Conservation (phyloP, 768 basidiomycete species). For the Cystoderma amianthinum region DNA sequence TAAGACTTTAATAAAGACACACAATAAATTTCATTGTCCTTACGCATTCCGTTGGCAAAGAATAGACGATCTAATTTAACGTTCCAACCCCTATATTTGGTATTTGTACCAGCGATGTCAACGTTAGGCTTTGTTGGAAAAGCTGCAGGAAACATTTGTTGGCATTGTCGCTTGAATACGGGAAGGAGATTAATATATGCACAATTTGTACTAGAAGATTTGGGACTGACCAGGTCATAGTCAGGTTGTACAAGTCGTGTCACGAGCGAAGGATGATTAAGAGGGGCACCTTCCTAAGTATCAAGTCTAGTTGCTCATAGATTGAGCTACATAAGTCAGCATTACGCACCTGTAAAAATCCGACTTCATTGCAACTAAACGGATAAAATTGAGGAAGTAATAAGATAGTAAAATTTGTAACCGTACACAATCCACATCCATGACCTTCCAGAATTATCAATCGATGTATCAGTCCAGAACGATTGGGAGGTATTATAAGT, state of each 20-base stretch:
- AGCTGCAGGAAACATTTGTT: conserved; percentile 55
- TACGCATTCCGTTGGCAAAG: conserved; percentile 65
- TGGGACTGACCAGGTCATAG: conserved; percentile 42
- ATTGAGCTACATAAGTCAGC: background rate
- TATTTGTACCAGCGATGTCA: conserved; percentile 34
- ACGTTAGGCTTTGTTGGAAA: conserved; percentile 43
- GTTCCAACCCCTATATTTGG: conserved; percentile 55
- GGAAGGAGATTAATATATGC: background rate
- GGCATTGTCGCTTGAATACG: conserved; percentile 64
- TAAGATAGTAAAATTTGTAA: background rate
- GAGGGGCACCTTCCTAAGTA: conserved; percentile 34
- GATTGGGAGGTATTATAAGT: conserved; percentile 29
- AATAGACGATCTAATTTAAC: conserved; percentile 51
- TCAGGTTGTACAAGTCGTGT: conserved; percentile 45
- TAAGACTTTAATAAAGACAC: background rate
- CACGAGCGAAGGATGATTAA: conserved; percentile 35
- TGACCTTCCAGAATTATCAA: conserved; percentile 52
- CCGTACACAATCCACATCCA: conserved; percentile 69
- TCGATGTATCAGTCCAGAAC: conserved; percentile 46
- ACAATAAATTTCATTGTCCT: conserved; percentile 15
- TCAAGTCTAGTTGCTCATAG: background rate
- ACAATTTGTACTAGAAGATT: background rate
- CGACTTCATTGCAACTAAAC: conserved; percentile 63
- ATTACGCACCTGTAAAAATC: conserved; percentile 39
- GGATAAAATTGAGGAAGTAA: background rate